A percentile compares a stretch with the other conserved stretches of the same genome.
Conservation (phyloP, 306 rosid genomes). For the Echinosophora koreensis region DNA sequence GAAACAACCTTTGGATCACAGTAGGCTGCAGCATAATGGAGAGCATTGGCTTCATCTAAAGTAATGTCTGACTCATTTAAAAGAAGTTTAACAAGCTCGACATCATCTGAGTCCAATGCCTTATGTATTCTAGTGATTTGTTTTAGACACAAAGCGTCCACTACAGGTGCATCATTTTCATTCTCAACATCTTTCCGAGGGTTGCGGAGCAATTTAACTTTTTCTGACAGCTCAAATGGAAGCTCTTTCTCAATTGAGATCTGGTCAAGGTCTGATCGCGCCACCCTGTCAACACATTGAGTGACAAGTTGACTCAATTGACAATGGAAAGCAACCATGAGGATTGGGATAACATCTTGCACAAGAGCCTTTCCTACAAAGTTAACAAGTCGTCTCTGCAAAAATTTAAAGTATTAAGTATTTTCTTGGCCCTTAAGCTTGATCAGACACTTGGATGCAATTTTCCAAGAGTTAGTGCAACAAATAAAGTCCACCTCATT, state of each 20-base stretch:
- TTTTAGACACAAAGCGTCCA: constrained; percentile 60
- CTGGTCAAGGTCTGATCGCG: constrained; percentile 76
- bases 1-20: constrained; percentile 94
- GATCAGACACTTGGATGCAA: constrained; percentile 34
- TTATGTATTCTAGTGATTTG: constrained; percentile 74
- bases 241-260: constrained; percentile 81
- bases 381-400: constrained; percentile 87
- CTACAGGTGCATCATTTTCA: constrained; percentile 42
- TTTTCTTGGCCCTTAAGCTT: constrained; percentile 32
- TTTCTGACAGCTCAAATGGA: constrained; percentile 62
- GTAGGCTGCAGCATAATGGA: constrained; percentile 92
- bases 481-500: not conserved
- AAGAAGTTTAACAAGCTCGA: constrained; percentile 85
- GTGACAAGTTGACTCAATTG: constrained; percentile 69
- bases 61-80: constrained; percentile 72
- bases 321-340: constrained; percentile 75
- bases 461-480: constrained; percentile 34
- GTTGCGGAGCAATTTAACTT: constrained; percentile 59
- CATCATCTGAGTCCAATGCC: constrained; percentile 93
- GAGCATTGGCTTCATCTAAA: constrained; percentile 81
- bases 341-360: constrained; percentile 87
- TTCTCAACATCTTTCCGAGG: constrained; percentile 58
- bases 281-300: constrained; percentile 77
- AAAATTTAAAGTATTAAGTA: constrained; percentile 46
- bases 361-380: constrained; percentile 84